Percentiles rank a stretch among this genome's conserved stretches.
Evolutionary conservation across 1,284 basidiomycete species (phyloP).

Genomic region (Meira nashicola): DNA sequence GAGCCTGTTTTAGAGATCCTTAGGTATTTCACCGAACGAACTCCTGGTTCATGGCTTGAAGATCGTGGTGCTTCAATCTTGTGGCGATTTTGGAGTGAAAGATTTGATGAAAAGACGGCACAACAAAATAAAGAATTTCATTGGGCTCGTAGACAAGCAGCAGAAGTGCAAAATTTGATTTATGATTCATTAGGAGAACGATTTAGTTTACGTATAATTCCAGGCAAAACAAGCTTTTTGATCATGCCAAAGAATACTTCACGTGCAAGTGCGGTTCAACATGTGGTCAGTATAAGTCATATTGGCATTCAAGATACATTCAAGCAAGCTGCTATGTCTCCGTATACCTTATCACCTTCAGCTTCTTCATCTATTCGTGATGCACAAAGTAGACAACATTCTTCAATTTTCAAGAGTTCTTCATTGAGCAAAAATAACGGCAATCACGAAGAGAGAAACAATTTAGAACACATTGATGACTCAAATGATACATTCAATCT

Average conservation of each 20-base stretch:
- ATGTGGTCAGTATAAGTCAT: conserved; percentile 31
- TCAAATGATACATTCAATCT: background rate
- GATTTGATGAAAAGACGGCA: conserved; percentile 56
- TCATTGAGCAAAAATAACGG: no score
- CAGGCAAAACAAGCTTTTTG: conserved; percentile 58
- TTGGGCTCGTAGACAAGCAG: conserved; percentile 78
- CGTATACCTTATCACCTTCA: background rate
- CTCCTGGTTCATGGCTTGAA: conserved; percentile 75
- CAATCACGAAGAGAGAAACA: no score
- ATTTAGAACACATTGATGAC: background rate
- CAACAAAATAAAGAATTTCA: conserved; percentile 58
- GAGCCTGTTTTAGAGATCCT: conserved; percentile 69
- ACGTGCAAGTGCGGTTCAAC: conserved; percentile 67
- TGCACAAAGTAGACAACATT: background rate
- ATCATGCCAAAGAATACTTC: conserved; percentile 78
- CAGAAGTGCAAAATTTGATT: conserved; percentile 84
- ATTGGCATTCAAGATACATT: conserved; percentile 14
- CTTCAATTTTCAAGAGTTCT: background rate
- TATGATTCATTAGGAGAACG: conserved; percentile 53
- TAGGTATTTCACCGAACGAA: conserved; percentile 74
- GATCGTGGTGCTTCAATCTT: conserved; percentile 76
- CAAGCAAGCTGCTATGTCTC: background rate
- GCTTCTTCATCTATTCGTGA: background rate
- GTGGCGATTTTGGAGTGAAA: conserved; percentile 71
- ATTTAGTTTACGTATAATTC: conserved; percentile 49